Conservation (phyloP, 805 yeast genomes). For the Candida caryicola region DNA sequence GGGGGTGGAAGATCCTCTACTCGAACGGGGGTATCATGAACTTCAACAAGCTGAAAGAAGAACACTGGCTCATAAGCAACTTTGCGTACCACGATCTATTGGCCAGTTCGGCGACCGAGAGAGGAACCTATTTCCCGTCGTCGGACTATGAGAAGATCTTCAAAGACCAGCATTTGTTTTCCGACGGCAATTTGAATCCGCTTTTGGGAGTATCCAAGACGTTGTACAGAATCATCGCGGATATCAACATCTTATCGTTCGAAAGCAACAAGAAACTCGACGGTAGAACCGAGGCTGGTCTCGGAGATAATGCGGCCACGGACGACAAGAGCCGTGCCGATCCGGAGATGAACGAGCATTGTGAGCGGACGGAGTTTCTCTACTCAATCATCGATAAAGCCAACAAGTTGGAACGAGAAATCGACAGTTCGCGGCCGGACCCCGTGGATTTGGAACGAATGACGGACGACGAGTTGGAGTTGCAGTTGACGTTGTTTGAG, state of each 20-base stretch:
- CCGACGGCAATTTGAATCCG: conserved; percentile 56
- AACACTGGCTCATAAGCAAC: conserved; percentile 71
- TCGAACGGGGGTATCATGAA: conserved; percentile 62
- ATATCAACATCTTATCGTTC: conserved; percentile 59
- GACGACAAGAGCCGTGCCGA: conserved; percentile 16
- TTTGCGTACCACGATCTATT: conserved; percentile 80
- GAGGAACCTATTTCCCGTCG: conserved; percentile 65
- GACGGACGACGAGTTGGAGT: conserved; percentile 51
- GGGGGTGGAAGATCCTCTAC: conserved; percentile 63
- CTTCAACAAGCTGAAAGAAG: conserved; percentile 51
- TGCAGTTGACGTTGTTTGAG: conserved; percentile 69
- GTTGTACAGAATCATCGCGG: conserved; percentile 64
- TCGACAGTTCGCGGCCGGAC: conserved; percentile 53
- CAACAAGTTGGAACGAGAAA: conserved; percentile 44
- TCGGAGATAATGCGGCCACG: conserved; percentile 9
- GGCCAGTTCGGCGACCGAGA: conserved; percentile 55
- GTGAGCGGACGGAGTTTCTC: conserved; percentile 19
- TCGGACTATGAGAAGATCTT: conserved; percentile 58
- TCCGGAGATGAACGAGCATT: conserved; percentile 25
- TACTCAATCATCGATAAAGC: conserved; percentile 28
- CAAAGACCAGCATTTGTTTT: conserved; percentile 28
- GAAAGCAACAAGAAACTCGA: conserved; percentile 40
- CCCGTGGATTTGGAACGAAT: conserved; percentile 41
- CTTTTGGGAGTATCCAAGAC: conserved; percentile 71
- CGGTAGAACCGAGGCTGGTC: background rate